Base-by-base conservation (phyloP, 2,329 filamentous ascomycete genomes). In the Cladosporium phlei region DNA sequence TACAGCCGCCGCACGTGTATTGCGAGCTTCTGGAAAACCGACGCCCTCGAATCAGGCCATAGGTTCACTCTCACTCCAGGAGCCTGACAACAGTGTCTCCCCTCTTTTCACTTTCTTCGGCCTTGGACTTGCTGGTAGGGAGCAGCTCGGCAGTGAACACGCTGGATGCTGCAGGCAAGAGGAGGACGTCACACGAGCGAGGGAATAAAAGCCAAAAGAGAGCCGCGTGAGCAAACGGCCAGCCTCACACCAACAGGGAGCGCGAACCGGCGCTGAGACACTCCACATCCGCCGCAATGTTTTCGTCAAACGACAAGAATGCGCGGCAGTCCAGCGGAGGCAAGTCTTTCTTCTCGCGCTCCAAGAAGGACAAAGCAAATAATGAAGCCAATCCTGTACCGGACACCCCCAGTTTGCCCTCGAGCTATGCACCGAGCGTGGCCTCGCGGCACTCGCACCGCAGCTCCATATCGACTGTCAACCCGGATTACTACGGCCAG, bases 331-430 rank as follows among this genome's bases (percentile, higher is more conserved):
- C 86, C 55, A 89, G 87, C 62, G 84, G 82, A 64, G 78, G 81
- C 64, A 85, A 84, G 65, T 88, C 85, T 53, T 88, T 96, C 74
- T 96, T 96, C 73, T 89, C 88, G 61, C 81, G 89, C 60, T 45
- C 42, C 32, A 74, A 83, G 70, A 93, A 88, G 72, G 85, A 94
- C 69, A 87, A 83, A 68, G 75, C 77, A 59, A 78, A 79, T 60
- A 82, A 82, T 65, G 79, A 82, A 66, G 70, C 52, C 78, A 80
- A 65, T 75, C 79, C 58, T 79, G 83, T 61, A 72, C 74, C 57
- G 74, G 74, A 55, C 75, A 77, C 55, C 61, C 75, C 51, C 69
- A 69, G 56, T 82, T 77, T 52, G 67, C 77, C 58, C 77, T 79
- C 47, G 46, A 44, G 35, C 51, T 55, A 58, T 49, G 50, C 51